Base-by-base conservation (phyloP, 2,329 filamentous ascomycete genomes). In the Ophiostoma quercus region DNA sequence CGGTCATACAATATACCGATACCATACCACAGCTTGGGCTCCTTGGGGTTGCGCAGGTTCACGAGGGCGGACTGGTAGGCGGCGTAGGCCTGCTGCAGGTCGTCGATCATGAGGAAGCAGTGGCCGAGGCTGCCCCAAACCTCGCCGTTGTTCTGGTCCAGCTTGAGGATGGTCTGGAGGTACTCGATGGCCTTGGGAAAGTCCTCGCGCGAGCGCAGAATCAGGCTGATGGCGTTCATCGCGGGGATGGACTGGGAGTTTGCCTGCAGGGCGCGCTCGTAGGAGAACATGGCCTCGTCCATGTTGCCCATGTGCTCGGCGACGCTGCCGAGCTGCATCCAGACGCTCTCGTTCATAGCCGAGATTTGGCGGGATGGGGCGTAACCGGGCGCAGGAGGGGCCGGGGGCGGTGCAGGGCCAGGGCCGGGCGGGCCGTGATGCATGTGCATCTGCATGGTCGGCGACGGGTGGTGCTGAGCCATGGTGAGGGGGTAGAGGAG, bases 81-180 rank as follows among this genome's bases (percentile, higher is more conserved):
- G 41, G 92, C 92, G 77, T 99, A 99, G 0, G 95, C 95, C 77
- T 98, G 93, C 80, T 98, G 95, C 43, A 98, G 82, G 76, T 97
- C 94, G 77, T 99, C 95, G 87, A 97, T 96, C 95, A 99, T 99
- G 34, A 99, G 84, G 78, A 94, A 96, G 81, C 95, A 98, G 79
- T 98, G 95, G n/a, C 95, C 94, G 39, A 98, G 84, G 77, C 93
- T 97, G 66, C 94, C 94, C 95, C 94, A 98, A 63, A 95, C 93
- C 79, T 98, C 95, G 71, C 95, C 95, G 77, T 96, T 97, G 74
- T 88, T 90, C 47, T 84, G 86, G 74, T 99, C 95, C 34, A 98
- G 84, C 80, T 97, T 96, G 69, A 97, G 82, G 71, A 98, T 97
- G 72, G 90, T 91, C 76, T 95, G 90, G 68, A 98, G 85, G 78